These are phyloP conservation scores for Coprinopsis strossmayeri DNA, from an alignment of 768 basidiomycete genomes.

Conservation along the genomic window DNA sequence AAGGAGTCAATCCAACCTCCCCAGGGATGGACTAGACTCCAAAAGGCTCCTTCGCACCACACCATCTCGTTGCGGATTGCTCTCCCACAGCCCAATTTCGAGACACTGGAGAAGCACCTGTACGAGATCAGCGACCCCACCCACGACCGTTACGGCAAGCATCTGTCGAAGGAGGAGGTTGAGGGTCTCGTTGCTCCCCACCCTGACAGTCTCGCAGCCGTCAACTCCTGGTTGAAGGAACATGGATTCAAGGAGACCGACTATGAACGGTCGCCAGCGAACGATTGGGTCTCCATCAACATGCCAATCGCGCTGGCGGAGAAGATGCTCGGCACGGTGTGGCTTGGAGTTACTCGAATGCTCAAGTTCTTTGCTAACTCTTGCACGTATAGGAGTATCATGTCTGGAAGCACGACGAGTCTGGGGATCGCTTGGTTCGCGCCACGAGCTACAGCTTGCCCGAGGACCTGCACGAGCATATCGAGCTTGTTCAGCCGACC, in stretches of 20 bases:
- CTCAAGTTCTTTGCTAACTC: background rate
- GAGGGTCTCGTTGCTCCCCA: constrained; percentile 56
- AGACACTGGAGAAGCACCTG: constrained; percentile 41
- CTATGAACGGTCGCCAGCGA: constrained; percentile 50
- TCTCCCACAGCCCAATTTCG: constrained; percentile 47
- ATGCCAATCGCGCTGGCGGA: constrained; percentile 57
- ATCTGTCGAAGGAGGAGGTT: constrained; percentile 60
- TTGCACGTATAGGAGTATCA: constrained; percentile 48
- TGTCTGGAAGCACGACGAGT: constrained; percentile 48
- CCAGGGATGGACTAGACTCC: constrained; percentile 36
- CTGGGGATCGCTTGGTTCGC: constrained; percentile 51
- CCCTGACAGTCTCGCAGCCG: constrained; percentile 41
- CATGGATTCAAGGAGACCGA: constrained; percentile 46
- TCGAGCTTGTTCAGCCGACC: constrained; percentile 68
- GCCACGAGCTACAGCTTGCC: constrained; percentile 70
- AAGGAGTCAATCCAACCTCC: constrained; percentile 40
- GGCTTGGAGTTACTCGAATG: constrained; percentile 13
- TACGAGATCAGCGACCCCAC: constrained; percentile 54
- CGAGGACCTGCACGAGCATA: constrained; percentile 45
- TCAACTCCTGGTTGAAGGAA: constrained; percentile 55
- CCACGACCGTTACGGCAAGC: constrained; percentile 46
- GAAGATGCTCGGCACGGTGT: constrained; percentile 64
- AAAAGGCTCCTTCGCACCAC: constrained; percentile 35
- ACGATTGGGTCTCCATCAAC: constrained; percentile 61
- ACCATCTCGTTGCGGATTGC: constrained; percentile 52